These are phyloP conservation scores for Lepidium sativum DNA, from an alignment of 345 rosid species.

Conservation along the genomic window DNA sequence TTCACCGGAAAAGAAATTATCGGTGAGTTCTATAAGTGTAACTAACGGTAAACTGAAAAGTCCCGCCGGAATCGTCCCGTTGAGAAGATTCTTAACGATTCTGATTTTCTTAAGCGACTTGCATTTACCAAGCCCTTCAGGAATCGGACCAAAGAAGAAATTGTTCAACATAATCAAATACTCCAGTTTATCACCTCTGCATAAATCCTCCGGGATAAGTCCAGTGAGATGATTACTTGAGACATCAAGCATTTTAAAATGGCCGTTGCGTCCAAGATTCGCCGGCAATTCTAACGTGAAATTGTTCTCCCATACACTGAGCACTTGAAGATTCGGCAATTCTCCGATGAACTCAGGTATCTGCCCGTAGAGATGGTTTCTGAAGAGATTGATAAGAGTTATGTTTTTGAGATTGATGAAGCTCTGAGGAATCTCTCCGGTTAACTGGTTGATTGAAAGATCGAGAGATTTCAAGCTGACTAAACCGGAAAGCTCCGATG, in stretches of 20 bases:
- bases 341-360: conserved; percentile 67
- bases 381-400: conserved; percentile 55
- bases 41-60: conserved; percentile 46
- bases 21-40: conserved; percentile 41
- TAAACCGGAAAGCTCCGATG: conserved; percentile 60
- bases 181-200: conserved; percentile 50
- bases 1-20: conserved; percentile 65
- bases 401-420: conserved; percentile 39
- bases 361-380: conserved; percentile 52
- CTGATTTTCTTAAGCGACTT: conserved; percentile 50
- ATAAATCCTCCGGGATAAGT: conserved; percentile 51
- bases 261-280: conserved; percentile 65
- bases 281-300: conserved; percentile 56
- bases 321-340: conserved; percentile 51
- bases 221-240: conserved; percentile 69
- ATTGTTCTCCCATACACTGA: conserved; percentile 73
- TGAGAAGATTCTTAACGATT: conserved; percentile 40
- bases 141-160: conserved; percentile 66
- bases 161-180: conserved; percentile 55
- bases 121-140: conserved; percentile 61
- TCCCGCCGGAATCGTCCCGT: conserved; percentile 66
- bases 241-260: conserved; percentile 51
- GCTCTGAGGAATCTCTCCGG: conserved; percentile 68
- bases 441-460: conserved; percentile 50
- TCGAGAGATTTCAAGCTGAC: conserved; percentile 64